Evolutionary conservation across 495 filamentous ascomycete genomes (phyloP), one percentile per base, ranked within the genome.

Genomic region (Aspergillus panamensis): DNA sequence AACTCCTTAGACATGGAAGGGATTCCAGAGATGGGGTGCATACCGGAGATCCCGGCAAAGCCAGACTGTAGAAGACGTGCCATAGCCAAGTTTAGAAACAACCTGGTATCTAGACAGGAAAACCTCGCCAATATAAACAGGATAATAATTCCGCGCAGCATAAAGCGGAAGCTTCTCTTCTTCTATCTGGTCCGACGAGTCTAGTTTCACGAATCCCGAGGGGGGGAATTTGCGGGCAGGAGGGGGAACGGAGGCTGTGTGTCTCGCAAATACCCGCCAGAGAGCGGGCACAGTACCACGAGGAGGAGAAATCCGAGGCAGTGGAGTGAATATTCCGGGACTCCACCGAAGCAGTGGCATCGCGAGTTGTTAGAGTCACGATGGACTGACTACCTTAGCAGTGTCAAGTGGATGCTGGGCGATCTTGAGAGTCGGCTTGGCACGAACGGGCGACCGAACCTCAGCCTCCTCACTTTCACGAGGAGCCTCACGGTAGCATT

Each of bases 81-180:
- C 78, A 58, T 71, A 81, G 17, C 80, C 80, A 29, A 81, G 72
- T 62, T 83, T 83, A 8, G 72, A 73, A 20, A 82, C 63, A 48
- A 81, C 68, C 57, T 80, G 73, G 59, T 82, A 83, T 35, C 67
- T 70, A 30, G 71, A 71, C 19, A 61, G 55, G 51, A 77, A 63
- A 16, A 78, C 64, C 51, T 81, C 75, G 40, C 77, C 76, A 50
- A 79, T 75, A 58, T 59, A 65, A 35, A 76, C 73, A 6, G 78
- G 77, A 65, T 77, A 82, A 64, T 74, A 80, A 31, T 71, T 66
- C 30, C 66, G 62, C 14, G 68, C 58, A 31, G 52, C 29, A 64
- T 77, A 79, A 58, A 68, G 63, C 16, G 71, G 61, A 70, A 77
- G 55, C 8, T 57, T 58, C 55, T 80, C 77, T 65, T 80, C 73